phyloP scores from a whole-genome alignment of 169 alveolate species.

The Cystoisospora suis region DNA sequence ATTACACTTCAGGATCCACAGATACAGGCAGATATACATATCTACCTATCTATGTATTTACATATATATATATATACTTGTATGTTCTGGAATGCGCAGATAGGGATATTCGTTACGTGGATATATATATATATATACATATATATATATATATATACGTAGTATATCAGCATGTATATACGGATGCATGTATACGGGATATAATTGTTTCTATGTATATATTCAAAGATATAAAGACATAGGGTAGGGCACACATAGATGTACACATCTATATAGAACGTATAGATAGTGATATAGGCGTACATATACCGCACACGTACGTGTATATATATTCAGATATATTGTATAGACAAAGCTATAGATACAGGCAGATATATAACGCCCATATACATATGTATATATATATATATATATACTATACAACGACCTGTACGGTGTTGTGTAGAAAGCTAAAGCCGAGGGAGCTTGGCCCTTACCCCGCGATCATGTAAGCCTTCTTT shows the following conservation, averaged over 20 bases:
- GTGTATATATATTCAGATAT: no score
- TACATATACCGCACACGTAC: no score
- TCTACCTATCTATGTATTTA: neutral
- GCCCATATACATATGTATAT: neutral
- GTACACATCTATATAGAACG: neutral
- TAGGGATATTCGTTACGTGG: neutral
- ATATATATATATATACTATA: neutral
- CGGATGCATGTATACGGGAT: neutral
- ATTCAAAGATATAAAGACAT: neutral
- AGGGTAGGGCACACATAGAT: neutral
- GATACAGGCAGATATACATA: neutral
- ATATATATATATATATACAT: neutral
- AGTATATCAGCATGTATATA: neutral
- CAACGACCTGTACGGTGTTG: neutral
- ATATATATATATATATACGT: no score
- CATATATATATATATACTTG: neutral
- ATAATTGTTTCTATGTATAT: neutral
- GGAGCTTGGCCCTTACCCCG: neutral
- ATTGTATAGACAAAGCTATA: no score
- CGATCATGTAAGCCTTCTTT: constrained; percentile 5
- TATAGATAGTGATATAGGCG: neutral
- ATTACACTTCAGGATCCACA: no score
- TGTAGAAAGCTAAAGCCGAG: no score
- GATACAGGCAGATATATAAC: neutral
- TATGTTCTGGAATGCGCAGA: neutral